Conservation (phyloP, 805 yeast genomes). For the Yarrowia osloensis region DNA sequence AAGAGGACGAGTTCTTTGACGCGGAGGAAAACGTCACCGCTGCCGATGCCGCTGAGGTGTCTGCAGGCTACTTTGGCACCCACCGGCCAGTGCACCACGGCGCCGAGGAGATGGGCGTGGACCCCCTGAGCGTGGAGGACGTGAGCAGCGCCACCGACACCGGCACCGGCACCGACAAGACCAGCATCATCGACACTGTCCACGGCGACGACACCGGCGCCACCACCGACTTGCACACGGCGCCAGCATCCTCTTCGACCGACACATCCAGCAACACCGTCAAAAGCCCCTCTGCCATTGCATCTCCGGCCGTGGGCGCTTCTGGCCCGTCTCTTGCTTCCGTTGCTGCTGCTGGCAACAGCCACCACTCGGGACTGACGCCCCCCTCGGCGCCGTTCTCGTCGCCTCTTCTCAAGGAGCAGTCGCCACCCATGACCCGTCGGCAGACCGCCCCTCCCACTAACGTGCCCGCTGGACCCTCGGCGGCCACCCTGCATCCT, state of each 20-base stretch:
- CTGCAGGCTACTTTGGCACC: neutral
- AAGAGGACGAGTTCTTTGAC: conserved; percentile 23
- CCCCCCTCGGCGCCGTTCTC: conserved; percentile 1
- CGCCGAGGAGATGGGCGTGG: neutral
- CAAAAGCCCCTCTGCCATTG: conserved; percentile 6
- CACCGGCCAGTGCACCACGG: neutral
- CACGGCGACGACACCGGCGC: neutral
- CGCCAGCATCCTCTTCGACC: neutral
- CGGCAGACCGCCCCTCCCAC: conserved; percentile 20
- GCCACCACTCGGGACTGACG: neutral
- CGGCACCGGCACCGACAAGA: conserved; percentile 5
- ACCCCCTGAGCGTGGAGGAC: conserved; percentile 10
- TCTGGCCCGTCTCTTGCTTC: too few species aligned
- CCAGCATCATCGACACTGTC: conserved; percentile 1
- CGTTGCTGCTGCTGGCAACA: neutral
- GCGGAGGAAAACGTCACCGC: neutral
- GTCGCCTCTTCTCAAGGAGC: conserved; percentile 16
- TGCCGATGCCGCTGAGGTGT: neutral
- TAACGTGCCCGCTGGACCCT: neutral
- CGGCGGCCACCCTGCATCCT: neutral
- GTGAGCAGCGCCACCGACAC: conserved; percentile 11
- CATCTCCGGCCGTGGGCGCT: conserved; percentile 6
- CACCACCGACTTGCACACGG: neutral
- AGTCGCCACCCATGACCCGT: conserved; percentile 21
- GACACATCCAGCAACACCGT: conserved; percentile 1